phyloP scores from a whole-genome alignment of 169 alveolate species.

The Plasmodium adleri region DNA sequence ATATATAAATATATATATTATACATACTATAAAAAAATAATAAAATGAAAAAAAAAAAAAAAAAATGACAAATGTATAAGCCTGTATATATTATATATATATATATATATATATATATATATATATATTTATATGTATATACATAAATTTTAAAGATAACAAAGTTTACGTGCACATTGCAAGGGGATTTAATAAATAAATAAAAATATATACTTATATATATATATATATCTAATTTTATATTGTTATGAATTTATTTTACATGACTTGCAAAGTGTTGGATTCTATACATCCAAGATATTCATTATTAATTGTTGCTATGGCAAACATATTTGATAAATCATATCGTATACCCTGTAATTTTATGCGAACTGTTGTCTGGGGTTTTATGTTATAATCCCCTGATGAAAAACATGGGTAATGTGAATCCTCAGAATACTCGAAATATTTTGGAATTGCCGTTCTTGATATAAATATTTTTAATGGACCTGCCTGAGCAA shows the following conservation, averaged over 20 bases:
- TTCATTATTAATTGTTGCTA: constrained; percentile 92
- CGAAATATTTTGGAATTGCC: constrained; percentile 90
- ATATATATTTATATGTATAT: neutral
- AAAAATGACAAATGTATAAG: too few relatives aligned
- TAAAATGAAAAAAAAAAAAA: too few relatives aligned
- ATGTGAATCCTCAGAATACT: constrained; percentile 89
- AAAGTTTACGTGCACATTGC: too few relatives aligned
- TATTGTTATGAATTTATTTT: neutral
- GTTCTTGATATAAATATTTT: constrained; percentile 92
- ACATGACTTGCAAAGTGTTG: constrained; percentile 54
- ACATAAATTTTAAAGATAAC: neutral
- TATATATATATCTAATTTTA: neutral
- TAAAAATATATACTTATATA: neutral
- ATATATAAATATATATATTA: too few relatives aligned
- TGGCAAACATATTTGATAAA: constrained; percentile 91
- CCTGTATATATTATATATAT: too few relatives aligned
- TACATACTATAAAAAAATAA: too few relatives aligned
- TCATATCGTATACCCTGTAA: constrained; percentile 92
- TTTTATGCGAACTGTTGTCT: constrained; percentile 90
- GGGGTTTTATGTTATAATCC: constrained; percentile 86
- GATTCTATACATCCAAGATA: constrained; percentile 86
- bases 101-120: too few relatives aligned
- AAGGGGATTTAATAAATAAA: neutral
- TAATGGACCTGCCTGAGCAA: constrained; percentile 94
- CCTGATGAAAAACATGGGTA: constrained; percentile 91